Evolutionary conservation across 129 eudicot species (phyloP), one percentile per base, ranked within the genome.

Genomic region (Artemisia tridentata): DNA sequence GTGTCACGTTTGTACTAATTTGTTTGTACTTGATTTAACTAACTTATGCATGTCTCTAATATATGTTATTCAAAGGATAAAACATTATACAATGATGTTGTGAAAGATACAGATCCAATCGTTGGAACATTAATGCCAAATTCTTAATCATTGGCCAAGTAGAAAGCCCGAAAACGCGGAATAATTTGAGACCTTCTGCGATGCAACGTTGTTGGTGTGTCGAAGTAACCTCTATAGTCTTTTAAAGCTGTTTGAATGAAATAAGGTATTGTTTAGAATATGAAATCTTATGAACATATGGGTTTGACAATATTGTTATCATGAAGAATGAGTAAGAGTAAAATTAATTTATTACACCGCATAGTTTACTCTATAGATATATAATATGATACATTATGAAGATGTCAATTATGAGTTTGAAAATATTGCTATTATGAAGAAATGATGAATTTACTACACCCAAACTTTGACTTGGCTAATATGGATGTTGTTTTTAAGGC

Each of bases 1-100:
- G 18, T 16, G 76, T 47, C 47, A 50, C 7, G 13, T 31, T 63
- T 17, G 14, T 62, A 49, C 46, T 45, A 43, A 53, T 55, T 56
- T 78, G 78, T 79, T 48, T 78, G 7, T 71, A 46, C 43, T 71
- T 21, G 10, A 54, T 47, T 23, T 67, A 29, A 47, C 72, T 13
- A 67, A 48, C 21, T 63, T 5, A 16, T 38, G 7, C 23, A 11
- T 60, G 46, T 13, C 65, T 13, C 13, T 11, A 3, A 31, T 6
- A 31, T 6, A 31, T 31, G 41, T 31, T 31, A 31, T 31, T 31
- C 7, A 31, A 31, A 59, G 29, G 34, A 29, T 29, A 29, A 29
- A 29, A 29, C 34, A 29, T 29, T 29, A 34, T 34, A 34, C 0
- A 0, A 34, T 34, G 43, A 34, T 0, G 43, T 34, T 34, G 43